Conservation (phyloP, 441 rosid genomes). For the Populus hybrid region DNA sequence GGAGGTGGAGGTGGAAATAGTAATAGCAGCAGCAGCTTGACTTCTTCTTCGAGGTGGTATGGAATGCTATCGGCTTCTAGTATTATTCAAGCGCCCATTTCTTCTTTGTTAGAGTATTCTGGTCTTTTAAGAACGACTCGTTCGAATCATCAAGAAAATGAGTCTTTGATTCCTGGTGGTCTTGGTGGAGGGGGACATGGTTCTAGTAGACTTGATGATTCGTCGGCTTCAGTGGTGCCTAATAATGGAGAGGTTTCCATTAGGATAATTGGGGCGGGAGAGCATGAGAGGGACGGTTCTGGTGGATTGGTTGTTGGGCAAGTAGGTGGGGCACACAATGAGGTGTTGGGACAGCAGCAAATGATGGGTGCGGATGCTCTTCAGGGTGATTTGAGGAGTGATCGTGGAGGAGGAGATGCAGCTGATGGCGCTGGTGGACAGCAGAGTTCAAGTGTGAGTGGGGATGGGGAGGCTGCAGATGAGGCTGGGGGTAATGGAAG, state of each 20-base stretch:
- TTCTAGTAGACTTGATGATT: constrained; percentile 43
- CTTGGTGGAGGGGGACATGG: constrained; percentile 20
- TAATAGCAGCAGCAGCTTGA: constrained; percentile 7
- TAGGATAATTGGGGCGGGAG: constrained; percentile 82
- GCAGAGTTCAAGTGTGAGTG: constrained; percentile 38
- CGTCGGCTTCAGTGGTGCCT: constrained; percentile 21
- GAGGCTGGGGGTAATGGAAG: constrained; percentile 44
- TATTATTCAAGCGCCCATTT: constrained; percentile 84
- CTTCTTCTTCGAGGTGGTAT: constrained; percentile 47
- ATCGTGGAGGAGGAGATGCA: constrained; percentile 45
- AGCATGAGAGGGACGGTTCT: constrained; percentile 45
- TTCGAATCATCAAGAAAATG: constrained; percentile 50
- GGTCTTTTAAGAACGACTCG: constrained; percentile 68
- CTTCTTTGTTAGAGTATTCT: constrained; percentile 84
- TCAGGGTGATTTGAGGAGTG: constrained; percentile 43
- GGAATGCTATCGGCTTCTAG: constrained; percentile 73
- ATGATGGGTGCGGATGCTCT: constrained; percentile 34
- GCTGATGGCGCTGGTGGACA: constrained; percentile 34
- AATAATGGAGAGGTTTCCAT: constrained; percentile 84
- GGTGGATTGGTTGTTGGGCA: constrained; percentile 58
- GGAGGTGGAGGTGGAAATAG: constrained; percentile 12
- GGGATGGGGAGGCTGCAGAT: constrained; percentile 43
- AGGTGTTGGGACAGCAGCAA: constrained; percentile 29
- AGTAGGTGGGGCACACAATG: constrained; percentile 38
- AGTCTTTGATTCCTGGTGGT: constrained; percentile 35